Evolutionary conservation across 2,329 filamentous ascomycete genomes (phyloP).

Genomic region (Tolypocladium nubicola): DNA sequence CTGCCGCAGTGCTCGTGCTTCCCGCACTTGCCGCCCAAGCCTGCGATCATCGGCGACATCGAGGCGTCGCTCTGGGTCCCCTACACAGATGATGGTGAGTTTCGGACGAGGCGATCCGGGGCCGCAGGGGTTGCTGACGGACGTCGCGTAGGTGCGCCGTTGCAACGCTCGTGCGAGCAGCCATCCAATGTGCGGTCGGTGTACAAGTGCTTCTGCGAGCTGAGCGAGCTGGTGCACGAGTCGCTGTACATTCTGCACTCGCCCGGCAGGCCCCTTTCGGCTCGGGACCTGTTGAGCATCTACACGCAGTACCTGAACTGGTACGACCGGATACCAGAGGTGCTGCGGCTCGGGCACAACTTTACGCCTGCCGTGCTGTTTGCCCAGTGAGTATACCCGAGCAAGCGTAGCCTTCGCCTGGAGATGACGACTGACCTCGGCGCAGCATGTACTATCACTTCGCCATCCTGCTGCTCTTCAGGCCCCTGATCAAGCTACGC

Average conservation of each 20-base stretch:
- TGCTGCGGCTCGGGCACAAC: constrained; percentile 53
- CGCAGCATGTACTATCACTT: constrained; percentile 60
- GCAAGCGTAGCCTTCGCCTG: not conserved
- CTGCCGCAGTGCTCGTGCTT: constrained; percentile 50
- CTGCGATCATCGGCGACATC: constrained; percentile 47
- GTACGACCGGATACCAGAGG: constrained; percentile 58
- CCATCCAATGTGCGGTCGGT: constrained; percentile 59
- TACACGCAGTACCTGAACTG: constrained; percentile 62
- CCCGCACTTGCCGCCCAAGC: constrained; percentile 46
- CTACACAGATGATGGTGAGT: constrained; percentile 46
- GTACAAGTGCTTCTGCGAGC: constrained; percentile 58
- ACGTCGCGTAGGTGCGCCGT: constrained; percentile 31
- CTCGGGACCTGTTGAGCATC: constrained; percentile 49
- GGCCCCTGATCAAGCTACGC: constrained; percentile 55
- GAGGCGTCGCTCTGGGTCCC: constrained; percentile 50
- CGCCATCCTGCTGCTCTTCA: constrained; percentile 61
- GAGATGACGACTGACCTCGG: constrained; percentile 2
- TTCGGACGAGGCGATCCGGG: not conserved
- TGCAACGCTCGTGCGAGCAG: constrained; percentile 47
- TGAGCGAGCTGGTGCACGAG: constrained; percentile 65
- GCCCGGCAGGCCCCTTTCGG: constrained; percentile 54
- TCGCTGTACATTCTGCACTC: constrained; percentile 64
- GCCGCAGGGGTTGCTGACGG: not conserved
- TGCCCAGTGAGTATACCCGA: constrained; percentile 48
- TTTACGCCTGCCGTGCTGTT: constrained; percentile 65